Evolutionary conservation across 805 yeast species (phyloP).

Genomic region (Cyberlindnera maritima): DNA sequence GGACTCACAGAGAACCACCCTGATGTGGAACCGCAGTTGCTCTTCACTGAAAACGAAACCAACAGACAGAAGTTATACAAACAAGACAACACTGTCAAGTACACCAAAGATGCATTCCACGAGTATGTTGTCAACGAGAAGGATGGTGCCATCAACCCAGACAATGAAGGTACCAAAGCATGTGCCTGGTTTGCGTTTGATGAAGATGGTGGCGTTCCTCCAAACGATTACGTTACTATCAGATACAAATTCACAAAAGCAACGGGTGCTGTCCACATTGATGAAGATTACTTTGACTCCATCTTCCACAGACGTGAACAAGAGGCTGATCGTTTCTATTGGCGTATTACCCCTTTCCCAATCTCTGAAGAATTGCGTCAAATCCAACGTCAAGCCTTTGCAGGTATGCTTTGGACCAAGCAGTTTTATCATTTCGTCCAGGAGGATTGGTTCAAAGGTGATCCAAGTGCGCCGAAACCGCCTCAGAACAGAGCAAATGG

Average conservation of each 20-base stretch:
- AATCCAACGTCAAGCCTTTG: constrained; percentile 90
- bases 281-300: constrained; percentile 72
- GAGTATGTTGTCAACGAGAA: constrained; percentile 67
- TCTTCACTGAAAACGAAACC: constrained; percentile 90
- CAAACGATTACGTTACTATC: constrained; percentile 83
- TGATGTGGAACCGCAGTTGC: constrained; percentile 71
- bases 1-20: constrained; percentile 53
- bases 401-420: constrained; percentile 91
- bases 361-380: constrained; percentile 73
- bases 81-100: constrained; percentile 48
- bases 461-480: constrained; percentile 77
- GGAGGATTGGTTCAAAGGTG: constrained; percentile 85
- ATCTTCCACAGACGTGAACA: constrained; percentile 67
- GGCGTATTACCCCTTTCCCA: constrained; percentile 85
- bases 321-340: constrained; percentile 92
- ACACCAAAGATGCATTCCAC: constrained; percentile 89
- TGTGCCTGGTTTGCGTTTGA: constrained; percentile 83
- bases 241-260: constrained; percentile 64
- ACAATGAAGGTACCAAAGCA: constrained; percentile 71
- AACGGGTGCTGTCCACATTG: constrained; percentile 32
- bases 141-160: constrained; percentile 66
- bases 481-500: constrained; percentile 79
- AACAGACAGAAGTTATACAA: constrained; percentile 66
- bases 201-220: constrained; percentile 72
- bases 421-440: constrained; percentile 87